Base-by-base conservation (phyloP, 2,329 filamentous ascomycete genomes). In the Lojkania enalia region DNA sequence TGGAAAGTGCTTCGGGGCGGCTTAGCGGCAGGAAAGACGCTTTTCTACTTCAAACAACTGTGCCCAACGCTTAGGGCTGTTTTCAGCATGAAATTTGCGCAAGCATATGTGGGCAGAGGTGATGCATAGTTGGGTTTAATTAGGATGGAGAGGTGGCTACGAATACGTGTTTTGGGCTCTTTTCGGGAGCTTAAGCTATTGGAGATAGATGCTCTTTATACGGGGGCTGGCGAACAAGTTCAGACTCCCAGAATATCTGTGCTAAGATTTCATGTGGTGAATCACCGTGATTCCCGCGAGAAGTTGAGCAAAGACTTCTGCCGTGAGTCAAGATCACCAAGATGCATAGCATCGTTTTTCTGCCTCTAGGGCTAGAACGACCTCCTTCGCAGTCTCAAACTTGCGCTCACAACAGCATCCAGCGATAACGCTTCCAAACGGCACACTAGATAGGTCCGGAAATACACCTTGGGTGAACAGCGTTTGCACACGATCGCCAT, bases 361-460 rank as follows among this genome's bases (percentile, higher is more conserved):
- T 44, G 35, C 44, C 33, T 51, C 23, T 14, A 48, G 29, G 15
- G 49, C 46, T 43, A 20, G 27, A 46, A 53, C 37, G n/a, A 53
- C 50, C 23, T 48, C 44, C 14, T 45, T 35, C 14, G 40, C 47
- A 15, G 36, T 53, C 13, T 44, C 38, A 15, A 50, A 53, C 20
- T 42, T 33, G 12, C 41, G 44, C 37, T 50, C 39, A 31, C 32
- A 39, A 25, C 44, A 54, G 48, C 48, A 51, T 33, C 51, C 48
- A 25, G 36, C 32, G 20, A 53, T 53, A 14, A 53, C 29, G 6
- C 25, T 23, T 40, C 35, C 44, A 40, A 47, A 48, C 11, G 27
- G 35, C 27, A 53, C 41, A 35, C 29, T 35, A 31, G 36, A 35
- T 15, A 50, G 30, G 18, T 50, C 23, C 20, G 40, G 47, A 41